Evolutionary conservation across 768 basidiomycete species (phyloP), one percentile per base, ranked within the genome.

Genomic region (Ephemerocybe angulata): DNA sequence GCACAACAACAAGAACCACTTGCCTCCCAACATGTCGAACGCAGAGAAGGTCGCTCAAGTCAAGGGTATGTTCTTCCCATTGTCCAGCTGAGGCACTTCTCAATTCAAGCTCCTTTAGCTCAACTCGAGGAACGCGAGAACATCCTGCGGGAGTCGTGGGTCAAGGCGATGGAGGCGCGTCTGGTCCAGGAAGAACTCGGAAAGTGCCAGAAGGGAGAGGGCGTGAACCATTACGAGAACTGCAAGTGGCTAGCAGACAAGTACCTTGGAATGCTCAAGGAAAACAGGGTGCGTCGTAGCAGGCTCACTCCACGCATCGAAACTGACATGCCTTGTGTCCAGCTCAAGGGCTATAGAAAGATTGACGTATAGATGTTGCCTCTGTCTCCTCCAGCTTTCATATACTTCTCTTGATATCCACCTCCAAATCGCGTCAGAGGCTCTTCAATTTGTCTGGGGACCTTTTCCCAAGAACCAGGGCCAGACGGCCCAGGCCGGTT

Each of bases 141-240:
- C 43, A 76, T 82, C 70, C 76, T 98, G 65, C 85, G 90, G 50
- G 94, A 98, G 74, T 90, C 90, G 49, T 98, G 95, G 95, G 82
- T 97, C 29, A 87, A 86, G 62, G 87, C 90, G 21, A 96, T 98
- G 93, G 94, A 97, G 70, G 84, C 85, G 29, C 85, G 90, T 46
- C 77, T 98, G 55, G 92, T 97, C 44, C 85, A 85, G 57, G 88
- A 91, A 55, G 90, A 95, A 69, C 82, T 98, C 52, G 79, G 83
- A 54, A 93, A 91, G 71, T 98, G 95, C 75, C 91, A 94, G 65
- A 80, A 82, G 62, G 79, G 81, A 6, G 95, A 98, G 75, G 93
- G 95, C 29, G 90, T 94, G 35, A 97, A 98, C 72, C 85, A 91
- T 64, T 84, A 90, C 57, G 88, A 94, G 71, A 88, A 85, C 63